A percentile compares a stretch with the other conserved stretches of the same genome.
Evolutionary conservation across 306 rosid species (phyloP).

Genomic region (Cicer chorassanicum): DNA sequence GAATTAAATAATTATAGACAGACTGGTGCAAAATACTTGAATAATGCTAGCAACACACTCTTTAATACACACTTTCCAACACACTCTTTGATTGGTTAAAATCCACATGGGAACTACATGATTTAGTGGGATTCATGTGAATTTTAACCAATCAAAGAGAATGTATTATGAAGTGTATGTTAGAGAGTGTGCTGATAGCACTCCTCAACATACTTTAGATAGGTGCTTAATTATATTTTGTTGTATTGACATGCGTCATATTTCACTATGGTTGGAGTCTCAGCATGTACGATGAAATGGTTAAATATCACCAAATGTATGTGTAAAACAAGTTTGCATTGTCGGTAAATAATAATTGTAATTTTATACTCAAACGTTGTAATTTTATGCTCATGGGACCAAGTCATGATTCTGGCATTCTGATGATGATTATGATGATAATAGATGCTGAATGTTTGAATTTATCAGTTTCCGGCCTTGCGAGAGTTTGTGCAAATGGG

Average conservation of each 20-base stretch:
- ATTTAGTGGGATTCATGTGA: no score
- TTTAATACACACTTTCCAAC: no score
- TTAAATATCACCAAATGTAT: not conserved
- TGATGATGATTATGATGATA: not conserved
- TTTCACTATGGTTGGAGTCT: not conserved
- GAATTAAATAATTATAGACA: not conserved
- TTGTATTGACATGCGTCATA: not conserved
- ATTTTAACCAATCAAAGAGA: no score
- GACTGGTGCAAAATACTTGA: not conserved
- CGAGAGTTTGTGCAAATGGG: constrained; percentile 89
- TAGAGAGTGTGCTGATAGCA: no score
- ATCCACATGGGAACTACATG: no score
- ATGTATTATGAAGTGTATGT: no score
- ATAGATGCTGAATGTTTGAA: constrained; percentile 25
- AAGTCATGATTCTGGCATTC: not conserved
- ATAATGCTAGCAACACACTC: no score
- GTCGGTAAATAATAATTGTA: not conserved
- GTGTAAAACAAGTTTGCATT: not conserved
- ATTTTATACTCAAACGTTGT: not conserved
- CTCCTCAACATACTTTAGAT: not conserved
- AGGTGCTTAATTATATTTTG: not conserved
- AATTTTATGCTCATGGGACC: not conserved
- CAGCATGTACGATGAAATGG: not conserved
- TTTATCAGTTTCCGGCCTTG: constrained; percentile 82
- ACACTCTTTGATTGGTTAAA: no score